Base-by-base conservation (phyloP, 352 stramenopile genomes). In the Phytophthora fragariaefolia region DNA sequence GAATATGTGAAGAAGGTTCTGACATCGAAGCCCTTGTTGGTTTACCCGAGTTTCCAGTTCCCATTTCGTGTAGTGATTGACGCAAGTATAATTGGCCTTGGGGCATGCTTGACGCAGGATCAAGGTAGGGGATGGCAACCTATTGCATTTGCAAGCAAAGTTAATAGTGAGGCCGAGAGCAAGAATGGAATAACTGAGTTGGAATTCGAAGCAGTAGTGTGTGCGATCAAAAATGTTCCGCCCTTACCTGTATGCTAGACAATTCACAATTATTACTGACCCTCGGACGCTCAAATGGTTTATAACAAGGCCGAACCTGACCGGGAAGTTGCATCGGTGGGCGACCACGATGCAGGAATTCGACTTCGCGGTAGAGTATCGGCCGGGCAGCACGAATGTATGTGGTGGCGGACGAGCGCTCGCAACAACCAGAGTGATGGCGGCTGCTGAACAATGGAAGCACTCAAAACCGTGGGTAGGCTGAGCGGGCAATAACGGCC, bases 321-420 rank as follows among this genome's bases (percentile, higher is more conserved):
- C 15, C 6, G 42, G 40, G 1, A 30, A 34, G 8, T 36, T 73
- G 13, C 58, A 72, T 4, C 42, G 60, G 0, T 76, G 63, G 63
- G 55, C 59, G 15, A 6, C 70, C 9, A 48, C 42, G 6, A 58
- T 76, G 9, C 69, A 73, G 32, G 57, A 73, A 28, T 73, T 64
- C 43, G 20, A 69, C 46, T 61, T 76, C n/a, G 23, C 49, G 13
- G 7, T 73, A 3, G 34, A 46, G n/a, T 69, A 60, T 22, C 27
- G 36, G 1, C 45, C 63, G 0, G 62, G 62, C 1, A 57, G 57
- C 3, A 28, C 46, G 0, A 71, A 71, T 20, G 49, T 63, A 0
- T n/a, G n/a, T n/a, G n/a, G 67, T 68, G 2, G 28, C 61, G 1
- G 61, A 75, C 22, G 50, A 23, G 57, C 61, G 17, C 67, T 6